phyloP scores from a whole-genome alignment of 2,329 filamentous ascomycete genomes.

The Cladosporium austrohemisphaericum region DNA sequence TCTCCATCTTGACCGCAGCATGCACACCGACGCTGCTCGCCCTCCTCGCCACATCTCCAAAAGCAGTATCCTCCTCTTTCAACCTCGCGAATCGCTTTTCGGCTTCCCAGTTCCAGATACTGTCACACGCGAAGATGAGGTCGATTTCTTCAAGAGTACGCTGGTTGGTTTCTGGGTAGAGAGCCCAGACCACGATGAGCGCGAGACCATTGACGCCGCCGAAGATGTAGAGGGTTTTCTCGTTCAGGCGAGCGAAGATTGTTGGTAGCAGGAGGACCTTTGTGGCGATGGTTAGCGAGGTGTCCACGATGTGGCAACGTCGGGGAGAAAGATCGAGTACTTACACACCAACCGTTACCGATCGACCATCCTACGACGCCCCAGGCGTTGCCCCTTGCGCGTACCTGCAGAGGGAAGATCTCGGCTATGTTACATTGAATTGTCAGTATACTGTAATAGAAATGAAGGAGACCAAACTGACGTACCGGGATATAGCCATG shows the following conservation, averaged over 20 bases:
- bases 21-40: background rate
- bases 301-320: too few relatives aligned
- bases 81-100: conserved; percentile 60
- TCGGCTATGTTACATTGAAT: conserved; percentile 64
- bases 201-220: conserved; percentile 62
- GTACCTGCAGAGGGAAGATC: conserved; percentile 67
- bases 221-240: conserved; percentile 73
- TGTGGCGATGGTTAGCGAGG: too few relatives aligned
- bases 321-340: too few relatives aligned
- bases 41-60: background rate
- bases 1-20: too few relatives aligned
- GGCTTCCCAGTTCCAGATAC: conserved; percentile 67
- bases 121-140: conserved; percentile 63
- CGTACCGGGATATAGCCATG: conserved; percentile 40
- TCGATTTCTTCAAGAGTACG: conserved; percentile 73
- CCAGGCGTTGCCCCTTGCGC: conserved; percentile 72
- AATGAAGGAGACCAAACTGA: background rate
- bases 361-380: conserved; percentile 74
- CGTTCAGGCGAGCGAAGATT: conserved; percentile 45
- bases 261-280: conserved; percentile 27
- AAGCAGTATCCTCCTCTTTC: conserved; percentile 51
- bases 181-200: conserved; percentile 67
- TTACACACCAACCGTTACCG: conserved; percentile 59
- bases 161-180: conserved; percentile 70
- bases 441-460: background rate